A percentile compares a stretch with the other conserved stretches of the same genome.
Conservation (phyloP, 768 basidiomycete species). For the Trametes cingulata region DNA sequence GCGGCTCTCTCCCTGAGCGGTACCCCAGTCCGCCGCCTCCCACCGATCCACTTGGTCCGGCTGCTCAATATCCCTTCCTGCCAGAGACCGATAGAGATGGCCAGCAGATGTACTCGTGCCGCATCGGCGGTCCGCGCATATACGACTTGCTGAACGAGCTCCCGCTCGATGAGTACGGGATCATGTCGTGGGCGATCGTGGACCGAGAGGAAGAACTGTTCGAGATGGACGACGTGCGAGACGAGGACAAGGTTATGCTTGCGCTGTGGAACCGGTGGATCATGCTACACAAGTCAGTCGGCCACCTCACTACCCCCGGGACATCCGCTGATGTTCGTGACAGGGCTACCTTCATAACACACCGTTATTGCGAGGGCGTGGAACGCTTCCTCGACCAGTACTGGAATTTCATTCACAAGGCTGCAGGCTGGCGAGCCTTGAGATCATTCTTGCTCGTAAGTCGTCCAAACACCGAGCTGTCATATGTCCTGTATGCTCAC, state of each 20-base stretch:
- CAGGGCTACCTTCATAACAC: slow-evolving; percentile 56
- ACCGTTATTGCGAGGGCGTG: slow-evolving; percentile 51
- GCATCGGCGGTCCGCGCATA: slow-evolving; percentile 63
- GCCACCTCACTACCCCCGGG: no score
- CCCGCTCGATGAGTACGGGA: slow-evolving; percentile 61
- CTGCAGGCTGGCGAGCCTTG: slow-evolving; percentile 68
- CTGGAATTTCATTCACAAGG: slow-evolving; percentile 65
- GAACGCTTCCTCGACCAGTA: slow-evolving; percentile 58
- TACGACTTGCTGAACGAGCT: slow-evolving; percentile 65
- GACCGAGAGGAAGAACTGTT: slow-evolving; percentile 79
- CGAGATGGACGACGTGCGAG: slow-evolving; percentile 66
- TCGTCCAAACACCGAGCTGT: slow-evolving; percentile 2
- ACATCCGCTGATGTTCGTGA: background rate
- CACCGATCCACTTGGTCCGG: slow-evolving; percentile 23
- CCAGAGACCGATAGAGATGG: slow-evolving; percentile 7
- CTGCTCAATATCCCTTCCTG: slow-evolving; percentile 27
- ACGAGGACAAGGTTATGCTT: slow-evolving; percentile 79
- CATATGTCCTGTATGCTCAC: background rate
- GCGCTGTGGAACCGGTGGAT: slow-evolving; percentile 82
- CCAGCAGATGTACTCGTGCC: slow-evolving; percentile 50
- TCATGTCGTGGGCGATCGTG: slow-evolving; percentile 66
- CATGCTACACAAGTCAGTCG: slow-evolving; percentile 52
- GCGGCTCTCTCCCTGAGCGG: slow-evolving; percentile 18
- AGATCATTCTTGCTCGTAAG: slow-evolving; percentile 62
- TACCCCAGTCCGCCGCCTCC: slow-evolving; percentile 27